Percentiles rank a stretch among this genome's conserved stretches.
phyloP scores from a whole-genome alignment of 2,329 filamentous ascomycete genomes.

The Alternaria incomplexa region DNA sequence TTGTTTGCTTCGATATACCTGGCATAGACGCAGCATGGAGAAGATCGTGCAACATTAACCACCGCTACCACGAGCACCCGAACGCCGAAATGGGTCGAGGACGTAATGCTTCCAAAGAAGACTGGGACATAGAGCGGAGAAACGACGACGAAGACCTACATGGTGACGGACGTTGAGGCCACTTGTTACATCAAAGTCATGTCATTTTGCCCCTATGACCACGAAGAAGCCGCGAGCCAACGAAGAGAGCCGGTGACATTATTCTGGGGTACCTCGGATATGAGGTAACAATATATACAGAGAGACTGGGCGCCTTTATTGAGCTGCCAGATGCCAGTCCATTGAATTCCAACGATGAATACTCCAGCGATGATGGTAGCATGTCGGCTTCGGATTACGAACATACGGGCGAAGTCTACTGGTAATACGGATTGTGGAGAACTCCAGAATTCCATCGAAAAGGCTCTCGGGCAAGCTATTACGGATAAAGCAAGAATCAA shows the following conservation, averaged over 20 bases:
- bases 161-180: neutral
- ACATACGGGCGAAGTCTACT: neutral
- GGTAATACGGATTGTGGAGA: too few relatives aligned
- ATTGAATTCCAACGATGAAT: too few relatives aligned
- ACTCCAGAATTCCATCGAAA: neutral
- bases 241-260: neutral
- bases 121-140: neutral
- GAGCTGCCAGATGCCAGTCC: neutral
- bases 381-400: neutral
- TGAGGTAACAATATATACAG: neutral
- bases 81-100: neutral
- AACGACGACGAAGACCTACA: neutral
- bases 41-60: neutral
- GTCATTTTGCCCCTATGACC: neutral
- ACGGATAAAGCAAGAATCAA: neutral
- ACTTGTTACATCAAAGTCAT: neutral
- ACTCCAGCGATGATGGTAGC: neutral
- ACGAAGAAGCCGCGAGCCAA: neutral
- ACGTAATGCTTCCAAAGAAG: neutral
- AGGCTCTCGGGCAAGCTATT: neutral
- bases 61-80: neutral
- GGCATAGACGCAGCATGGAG: neutral
- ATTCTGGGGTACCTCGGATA: neutral
- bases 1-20: neutral
- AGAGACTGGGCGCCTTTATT: neutral